Conservation (phyloP, 257 asterid species). For the Solanum appendiculatum region DNA sequence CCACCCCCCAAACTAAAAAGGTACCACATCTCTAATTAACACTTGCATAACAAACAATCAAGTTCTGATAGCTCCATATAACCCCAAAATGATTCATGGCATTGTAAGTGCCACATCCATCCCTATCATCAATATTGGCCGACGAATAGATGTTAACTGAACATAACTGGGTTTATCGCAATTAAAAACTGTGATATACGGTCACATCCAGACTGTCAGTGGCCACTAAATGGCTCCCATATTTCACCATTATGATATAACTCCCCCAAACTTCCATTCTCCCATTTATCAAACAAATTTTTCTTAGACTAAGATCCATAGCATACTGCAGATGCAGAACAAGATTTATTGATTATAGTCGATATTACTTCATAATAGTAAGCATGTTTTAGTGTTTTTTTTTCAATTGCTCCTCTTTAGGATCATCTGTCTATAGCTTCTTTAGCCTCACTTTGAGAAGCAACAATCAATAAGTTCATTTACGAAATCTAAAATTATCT, state of each 20-base stretch:
- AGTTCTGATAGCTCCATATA: not conserved
- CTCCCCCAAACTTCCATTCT: not conserved
- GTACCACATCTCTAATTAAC: not conserved
- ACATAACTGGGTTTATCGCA: not conserved
- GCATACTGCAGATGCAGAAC: not conserved
- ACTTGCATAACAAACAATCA: not conserved
- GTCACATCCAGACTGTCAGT: not conserved
- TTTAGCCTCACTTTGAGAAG: not conserved
- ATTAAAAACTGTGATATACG: not conserved
- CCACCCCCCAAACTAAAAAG: no score
- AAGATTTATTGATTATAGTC: not conserved
- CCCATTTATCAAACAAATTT: not conserved
- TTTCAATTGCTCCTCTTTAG: not conserved
- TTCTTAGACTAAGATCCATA: not conserved
- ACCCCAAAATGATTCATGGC: not conserved
- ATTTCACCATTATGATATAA: not conserved
- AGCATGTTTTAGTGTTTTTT: not conserved
- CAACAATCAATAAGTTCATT: not conserved
- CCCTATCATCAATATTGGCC: not conserved
- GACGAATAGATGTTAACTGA: not conserved
- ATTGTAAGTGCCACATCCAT: not conserved
- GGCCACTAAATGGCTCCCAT: not conserved
- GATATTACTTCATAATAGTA: not conserved
- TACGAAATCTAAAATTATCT: not conserved
- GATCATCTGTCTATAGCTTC: not conserved